Evolutionary conservation across 2,329 filamentous ascomycete genomes (phyloP), one percentile per base, ranked within the genome.

Genomic region (Sporothrix humicola): DNA sequence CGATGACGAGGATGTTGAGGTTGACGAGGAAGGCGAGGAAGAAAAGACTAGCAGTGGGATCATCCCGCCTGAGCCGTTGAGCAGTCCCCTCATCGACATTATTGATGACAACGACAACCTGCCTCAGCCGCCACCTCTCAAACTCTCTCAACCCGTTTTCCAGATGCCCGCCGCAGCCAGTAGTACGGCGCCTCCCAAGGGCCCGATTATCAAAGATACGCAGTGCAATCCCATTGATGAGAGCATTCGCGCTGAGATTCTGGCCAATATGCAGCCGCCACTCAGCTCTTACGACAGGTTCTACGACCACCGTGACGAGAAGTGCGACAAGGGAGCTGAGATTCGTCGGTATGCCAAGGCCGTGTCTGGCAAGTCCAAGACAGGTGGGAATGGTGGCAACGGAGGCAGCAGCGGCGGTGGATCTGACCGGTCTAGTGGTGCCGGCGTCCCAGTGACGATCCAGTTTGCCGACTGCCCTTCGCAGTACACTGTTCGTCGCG

Each of bases 141-240:
- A 75, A 13, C 20, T 76, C 10, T 69, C 86, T 0, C 87, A 87
- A 76, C 86, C 87, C 15, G 81, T 87, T 65, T 81, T 81, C 26
- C 79, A 80, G 58, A 87, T 74, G 54, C 72, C 76, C 76, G 17
- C 76, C 73, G 79, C 83, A 0, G 58, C n/a, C 1, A n/a, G 74
- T 59, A 52, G 80, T 84, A 15, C 83, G 1, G 12, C 48, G 2
- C 68, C 72, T 15, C 83, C 83, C 1, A 91, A 90, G 78, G 91
- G 91, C 0, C 92, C 92, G 0, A 91, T 97, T 63, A 92, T 98
- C 80, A 89, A 90, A 75, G 95, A 98, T 59, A 77, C 83, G 0
- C 93, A 95, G 80, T 97, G 95, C 82, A 98, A 98, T 79, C 96
- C 96, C 0, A 91, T 96, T 54, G 93, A 97, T 77, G 90, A 91